Evolutionary conservation across 2,329 filamentous ascomycete species (phyloP).

Genomic region (Botrytis hyacinthi): DNA sequence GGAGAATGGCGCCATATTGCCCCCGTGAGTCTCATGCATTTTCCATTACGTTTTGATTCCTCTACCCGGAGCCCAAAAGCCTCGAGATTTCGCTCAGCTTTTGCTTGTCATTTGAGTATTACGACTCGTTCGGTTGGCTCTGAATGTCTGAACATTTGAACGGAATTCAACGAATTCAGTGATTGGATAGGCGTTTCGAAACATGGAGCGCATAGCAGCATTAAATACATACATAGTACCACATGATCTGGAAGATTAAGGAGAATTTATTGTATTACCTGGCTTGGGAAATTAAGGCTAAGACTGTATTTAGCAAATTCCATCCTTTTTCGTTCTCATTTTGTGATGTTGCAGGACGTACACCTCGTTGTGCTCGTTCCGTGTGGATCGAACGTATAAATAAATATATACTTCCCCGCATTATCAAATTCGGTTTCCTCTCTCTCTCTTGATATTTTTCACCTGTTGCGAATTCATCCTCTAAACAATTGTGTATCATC

Average conservation of each 20-base stretch:
- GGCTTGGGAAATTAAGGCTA: not conserved
- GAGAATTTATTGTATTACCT: conserved; percentile 6
- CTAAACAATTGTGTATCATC: not conserved
- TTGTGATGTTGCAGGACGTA: conserved; percentile 5
- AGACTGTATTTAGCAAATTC: not conserved
- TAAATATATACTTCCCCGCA: conserved; percentile 10
- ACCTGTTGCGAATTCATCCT: not conserved
- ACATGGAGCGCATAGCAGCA: not conserved
- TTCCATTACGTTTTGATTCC: conserved; percentile 21
- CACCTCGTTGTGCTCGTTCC: not conserved
- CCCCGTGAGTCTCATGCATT: conserved; percentile 18
- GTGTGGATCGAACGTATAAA: conserved; percentile 1
- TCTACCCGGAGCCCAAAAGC: conserved; percentile 11
- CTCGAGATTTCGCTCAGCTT: conserved; percentile 1
- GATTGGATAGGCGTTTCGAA: not conserved
- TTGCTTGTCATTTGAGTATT: not conserved
- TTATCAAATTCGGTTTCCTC: not conserved
- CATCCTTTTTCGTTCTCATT: conserved; percentile 4
- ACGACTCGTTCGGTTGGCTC: conserved; percentile 14
- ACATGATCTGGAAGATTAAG: conserved; percentile 13
- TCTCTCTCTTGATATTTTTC: not conserved
- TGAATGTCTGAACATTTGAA: not conserved
- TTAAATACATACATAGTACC: not conserved
- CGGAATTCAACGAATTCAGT: not conserved
- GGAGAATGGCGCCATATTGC: conserved; percentile 18